These are phyloP conservation scores for Aureobasidium subglaciale DNA, from an alignment of 2,329 filamentous ascomycete genomes.

Conservation along the genomic window DNA sequence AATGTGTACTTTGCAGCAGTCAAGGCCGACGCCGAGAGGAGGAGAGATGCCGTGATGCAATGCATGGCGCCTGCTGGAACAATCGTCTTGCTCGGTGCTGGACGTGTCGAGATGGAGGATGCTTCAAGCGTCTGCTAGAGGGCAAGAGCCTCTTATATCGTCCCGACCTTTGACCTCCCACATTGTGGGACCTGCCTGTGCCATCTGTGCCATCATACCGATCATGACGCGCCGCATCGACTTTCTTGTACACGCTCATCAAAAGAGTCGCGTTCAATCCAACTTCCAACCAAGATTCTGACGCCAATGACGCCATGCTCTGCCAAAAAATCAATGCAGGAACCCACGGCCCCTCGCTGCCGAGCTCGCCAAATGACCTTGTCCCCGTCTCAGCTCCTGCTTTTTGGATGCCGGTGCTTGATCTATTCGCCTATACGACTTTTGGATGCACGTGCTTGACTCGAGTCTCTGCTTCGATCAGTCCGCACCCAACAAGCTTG, in stretches of 20 bases:
- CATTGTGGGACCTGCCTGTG: not conserved
- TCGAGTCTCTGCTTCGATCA: not conserved
- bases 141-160: not conserved
- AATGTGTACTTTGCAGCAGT: slow-evolving; percentile 31
- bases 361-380: not conserved
- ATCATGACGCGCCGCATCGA: not conserved
- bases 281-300: not conserved
- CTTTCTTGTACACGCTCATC: not conserved
- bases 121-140: not conserved
- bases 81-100: no score
- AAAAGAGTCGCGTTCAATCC: not conserved
- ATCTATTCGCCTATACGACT: no score
- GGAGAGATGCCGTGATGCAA: slow-evolving; percentile 1
- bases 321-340: not conserved
- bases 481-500: not conserved
- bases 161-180: not conserved
- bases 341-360: not conserved
- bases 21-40: slow-evolving; percentile 13
- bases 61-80: not conserved
- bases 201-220: not conserved
- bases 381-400: not conserved
- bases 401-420: no score
- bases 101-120: not conserved
- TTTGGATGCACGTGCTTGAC: not conserved
- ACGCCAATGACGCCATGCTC: not conserved